Conservation (phyloP, 495 filamentous ascomycete species). For the Podospora pseudoanserina region DNA sequence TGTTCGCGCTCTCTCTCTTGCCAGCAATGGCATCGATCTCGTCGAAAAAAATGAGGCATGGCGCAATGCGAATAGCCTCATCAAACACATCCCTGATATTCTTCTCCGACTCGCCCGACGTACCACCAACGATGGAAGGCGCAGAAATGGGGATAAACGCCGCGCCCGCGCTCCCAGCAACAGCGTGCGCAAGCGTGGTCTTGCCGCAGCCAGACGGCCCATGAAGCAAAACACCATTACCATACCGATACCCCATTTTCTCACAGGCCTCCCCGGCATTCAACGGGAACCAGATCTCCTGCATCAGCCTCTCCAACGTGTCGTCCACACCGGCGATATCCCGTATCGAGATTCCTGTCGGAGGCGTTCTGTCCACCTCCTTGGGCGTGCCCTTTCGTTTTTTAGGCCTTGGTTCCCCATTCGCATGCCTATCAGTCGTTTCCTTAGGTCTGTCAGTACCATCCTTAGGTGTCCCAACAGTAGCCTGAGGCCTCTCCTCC, state of each 20-base stretch:
- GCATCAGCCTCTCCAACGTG: constrained; percentile 70
- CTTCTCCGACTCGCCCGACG: constrained; percentile 96
- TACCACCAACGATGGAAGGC: constrained; percentile 84
- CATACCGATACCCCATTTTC: constrained; percentile 64
- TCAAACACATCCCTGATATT: constrained; percentile 88
- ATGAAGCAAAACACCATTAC: constrained; percentile 86
- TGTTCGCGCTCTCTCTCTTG: constrained; percentile 89
- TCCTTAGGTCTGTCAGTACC: not conserved
- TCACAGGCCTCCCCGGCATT: constrained; percentile 51
- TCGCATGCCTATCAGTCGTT: constrained; percentile 45
- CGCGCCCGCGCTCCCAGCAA: constrained; percentile 78
- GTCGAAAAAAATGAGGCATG: constrained; percentile 91
- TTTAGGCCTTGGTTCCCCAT: constrained; percentile 68
- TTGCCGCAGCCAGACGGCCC: constrained; percentile 95
- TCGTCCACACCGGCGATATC: constrained; percentile 86
- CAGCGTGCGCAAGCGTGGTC: constrained; percentile 87
- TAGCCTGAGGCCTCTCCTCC: not conserved
- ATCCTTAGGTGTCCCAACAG: not conserved
- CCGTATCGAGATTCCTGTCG: constrained; percentile 68
- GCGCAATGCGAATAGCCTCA: constrained; percentile 80
- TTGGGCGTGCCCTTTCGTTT: constrained; percentile 50
- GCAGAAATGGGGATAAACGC: constrained; percentile 87
- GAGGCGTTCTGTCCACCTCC: constrained; percentile 63
- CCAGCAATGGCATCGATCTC: constrained; percentile 96
- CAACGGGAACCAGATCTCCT: constrained; percentile 80